phyloP scores from a whole-genome alignment of 192 early-diverging fungal genomes.

The Backusella australiensis region DNA sequence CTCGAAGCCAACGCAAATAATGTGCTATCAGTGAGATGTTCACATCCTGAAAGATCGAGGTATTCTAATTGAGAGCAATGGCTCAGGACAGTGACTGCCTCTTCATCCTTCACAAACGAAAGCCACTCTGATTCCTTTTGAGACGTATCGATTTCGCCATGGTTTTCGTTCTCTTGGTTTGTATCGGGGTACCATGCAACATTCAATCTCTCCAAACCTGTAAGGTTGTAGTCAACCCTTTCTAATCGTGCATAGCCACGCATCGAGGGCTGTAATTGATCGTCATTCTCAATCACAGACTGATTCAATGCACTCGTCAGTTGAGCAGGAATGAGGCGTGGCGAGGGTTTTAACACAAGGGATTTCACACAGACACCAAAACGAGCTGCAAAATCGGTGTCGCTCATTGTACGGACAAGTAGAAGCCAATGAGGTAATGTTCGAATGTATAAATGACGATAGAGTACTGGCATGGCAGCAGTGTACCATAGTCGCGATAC shows the following conservation, averaged over 20 bases:
- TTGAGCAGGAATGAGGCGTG: background rate
- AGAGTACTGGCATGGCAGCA: constrained; percentile 4
- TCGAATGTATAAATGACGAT: constrained; percentile 14
- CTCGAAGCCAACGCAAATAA: background rate
- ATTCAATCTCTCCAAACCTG: constrained; percentile 14
- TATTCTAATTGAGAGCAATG: constrained; percentile 11
- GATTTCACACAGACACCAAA: background rate
- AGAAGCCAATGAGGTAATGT: constrained; percentile 15
- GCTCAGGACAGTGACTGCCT: background rate
- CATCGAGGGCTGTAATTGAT: background rate
- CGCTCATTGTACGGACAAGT: background rate
- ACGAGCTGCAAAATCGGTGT: background rate
- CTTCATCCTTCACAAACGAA: background rate
- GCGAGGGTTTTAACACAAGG: constrained; percentile 14
- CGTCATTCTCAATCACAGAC: background rate
- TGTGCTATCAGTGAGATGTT: background rate
- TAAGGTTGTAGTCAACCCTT: constrained; percentile 1
- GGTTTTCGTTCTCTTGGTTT: constrained; percentile 6
- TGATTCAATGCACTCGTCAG: background rate
- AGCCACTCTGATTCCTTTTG: constrained; percentile 25
- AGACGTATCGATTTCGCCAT: constrained; percentile 17
- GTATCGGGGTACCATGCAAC: background rate
- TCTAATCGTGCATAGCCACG: constrained; percentile 15
- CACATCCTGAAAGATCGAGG: constrained; percentile 15
- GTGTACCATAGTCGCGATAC: constrained; percentile 7